Percentiles rank a stretch among this genome's conserved stretches.
Conservation (phyloP, 2,329 filamentous ascomycete species). For the Pestalotiopsis sp. region DNA sequence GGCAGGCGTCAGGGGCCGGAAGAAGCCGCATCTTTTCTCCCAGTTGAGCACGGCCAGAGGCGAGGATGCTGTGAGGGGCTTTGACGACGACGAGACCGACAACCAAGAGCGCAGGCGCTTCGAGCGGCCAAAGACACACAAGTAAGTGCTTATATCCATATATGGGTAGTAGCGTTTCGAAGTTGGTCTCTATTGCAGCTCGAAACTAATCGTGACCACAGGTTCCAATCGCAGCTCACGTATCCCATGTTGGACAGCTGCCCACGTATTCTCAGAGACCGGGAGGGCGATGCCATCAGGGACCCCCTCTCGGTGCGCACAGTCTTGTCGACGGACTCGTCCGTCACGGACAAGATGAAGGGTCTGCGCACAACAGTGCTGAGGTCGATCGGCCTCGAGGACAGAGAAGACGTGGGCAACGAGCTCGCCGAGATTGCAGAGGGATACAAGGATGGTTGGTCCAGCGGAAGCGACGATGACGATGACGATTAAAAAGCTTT, state of each 20-base stretch:
- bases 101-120: slow-evolving; percentile 22
- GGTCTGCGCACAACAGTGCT: slow-evolving; percentile 63
- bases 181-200: neutral
- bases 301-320: slow-evolving; percentile 50
- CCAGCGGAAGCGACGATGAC: slow-evolving; percentile 70
- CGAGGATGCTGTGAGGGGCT: slow-evolving; percentile 22
- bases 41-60: slow-evolving; percentile 38
- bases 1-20: slow-evolving; percentile 20
- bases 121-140: slow-evolving; percentile 29
- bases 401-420: slow-evolving; percentile 81
- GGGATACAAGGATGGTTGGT: slow-evolving; percentile 87
- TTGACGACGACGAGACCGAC: slow-evolving; percentile 22
- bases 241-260: slow-evolving; percentile 85
- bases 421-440: slow-evolving; percentile 80
- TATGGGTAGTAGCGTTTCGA: neutral
- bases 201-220: slow-evolving; percentile 20
- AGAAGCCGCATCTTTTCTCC: slow-evolving; percentile 41
- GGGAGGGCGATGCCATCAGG: slow-evolving; percentile 33
- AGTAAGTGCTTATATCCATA: slow-evolving; percentile 22
- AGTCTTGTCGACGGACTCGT: slow-evolving; percentile 72
- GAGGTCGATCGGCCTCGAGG: slow-evolving; percentile 68
- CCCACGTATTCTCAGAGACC: slow-evolving; percentile 68
- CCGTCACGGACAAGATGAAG: slow-evolving; percentile 69
- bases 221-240: slow-evolving; percentile 54
- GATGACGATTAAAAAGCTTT: slow-evolving; percentile 51